Evolutionary conservation across 1,284 basidiomycete genomes (phyloP), one percentile per base, ranked within the genome.

Genomic region (Fomitopsis betulina): DNA sequence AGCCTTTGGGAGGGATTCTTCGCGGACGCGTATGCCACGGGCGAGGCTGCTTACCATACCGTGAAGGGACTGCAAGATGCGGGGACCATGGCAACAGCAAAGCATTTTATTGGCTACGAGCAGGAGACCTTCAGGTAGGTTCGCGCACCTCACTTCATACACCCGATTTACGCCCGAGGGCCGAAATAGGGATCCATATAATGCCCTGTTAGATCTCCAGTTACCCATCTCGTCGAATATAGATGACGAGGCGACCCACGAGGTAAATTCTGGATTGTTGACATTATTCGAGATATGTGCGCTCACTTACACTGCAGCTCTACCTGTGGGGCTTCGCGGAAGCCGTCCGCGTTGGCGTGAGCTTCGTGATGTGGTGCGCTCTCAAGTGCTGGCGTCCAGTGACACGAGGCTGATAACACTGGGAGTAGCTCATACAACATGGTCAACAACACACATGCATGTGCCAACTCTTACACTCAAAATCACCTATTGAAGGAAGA

Each of bases 401-500:
- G 35, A 12, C n/a, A 30, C 8, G 5, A 8, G 27, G 8, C 27
- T 30, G 27, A 4, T 30, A 4, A 30, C 35, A 37, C 13, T 1
- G 13, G 35, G 9, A 37, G 4, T 7, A 23, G 17, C 21, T 55
- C 6, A 7, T 57, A 42, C 21, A 19, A 33, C 21, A 25, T 23
- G 79, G 78, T 87, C 69, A 91, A 91, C 67, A 79, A 82, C 15
- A 83, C 81, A 0, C 89, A 76, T 64, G 79, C 86, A 0, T 90
- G 87, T 64, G 84, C 89, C 66, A 90, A 91, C 67, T 77, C 81
- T 58, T 78, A 84, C 67, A 78, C 79, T 5, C 71, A 89, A 60
- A 91, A 91, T 68, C 82, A 82, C n/a, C 74, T 89, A 23, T 72
- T 91, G 55, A 92, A 92, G 73, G 79, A 78, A n/a, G 89, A 93